Evolutionary conservation across 441 rosid species (phyloP), one percentile per base, ranked within the genome.

Genomic region (Adansonia grandidieri): DNA sequence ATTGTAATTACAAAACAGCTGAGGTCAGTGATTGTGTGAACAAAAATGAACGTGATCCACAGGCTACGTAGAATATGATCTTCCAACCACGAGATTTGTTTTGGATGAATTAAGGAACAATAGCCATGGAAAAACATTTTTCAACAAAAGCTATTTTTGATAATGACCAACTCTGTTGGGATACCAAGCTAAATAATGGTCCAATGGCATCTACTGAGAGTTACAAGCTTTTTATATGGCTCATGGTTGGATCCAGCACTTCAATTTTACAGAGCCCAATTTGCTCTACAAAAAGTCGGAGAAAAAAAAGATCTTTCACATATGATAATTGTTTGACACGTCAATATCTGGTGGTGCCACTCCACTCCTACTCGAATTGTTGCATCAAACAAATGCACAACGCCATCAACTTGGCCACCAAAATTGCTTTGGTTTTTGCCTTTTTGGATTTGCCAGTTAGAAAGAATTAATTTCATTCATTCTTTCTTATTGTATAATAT

Each of bases 51-150:
- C 11, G 9, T 53, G 61, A 67, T 54, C 53, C 61, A 50, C 0
- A 51, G 6, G 45, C 44, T n/a, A 28, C 20, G 47, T 28, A 24
- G 74, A 45, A 44, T 15, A 17, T n/a, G 15, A 56, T 68, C 32
- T 45, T 47, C 58, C 64, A n/a, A 64, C 45, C 19, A 45, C 19
- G 51, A 44, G 67, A 60, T 74, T 74, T 62, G 14, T 22, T 61
- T 74, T 60, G 77, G 77, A 68, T 61, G 74, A 24, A 28, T 24
- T 11, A 24, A 70, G 67, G 24, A 71, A 37, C 32, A 15, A 44
- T 3, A 44, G 44, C 74, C 74, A 14, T 58, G 67, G 5, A 58
- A 50, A 48, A 20, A 3, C 13, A 3, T 37, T 1, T 15, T 40
- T 19, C 9, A 58, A 20, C 28, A 58, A 44, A 11, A 28, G 50